A percentile compares a stretch with the other conserved stretches of the same genome.
phyloP scores from a whole-genome alignment of 331 rosid species.

The Erythrophleum ivorense region DNA sequence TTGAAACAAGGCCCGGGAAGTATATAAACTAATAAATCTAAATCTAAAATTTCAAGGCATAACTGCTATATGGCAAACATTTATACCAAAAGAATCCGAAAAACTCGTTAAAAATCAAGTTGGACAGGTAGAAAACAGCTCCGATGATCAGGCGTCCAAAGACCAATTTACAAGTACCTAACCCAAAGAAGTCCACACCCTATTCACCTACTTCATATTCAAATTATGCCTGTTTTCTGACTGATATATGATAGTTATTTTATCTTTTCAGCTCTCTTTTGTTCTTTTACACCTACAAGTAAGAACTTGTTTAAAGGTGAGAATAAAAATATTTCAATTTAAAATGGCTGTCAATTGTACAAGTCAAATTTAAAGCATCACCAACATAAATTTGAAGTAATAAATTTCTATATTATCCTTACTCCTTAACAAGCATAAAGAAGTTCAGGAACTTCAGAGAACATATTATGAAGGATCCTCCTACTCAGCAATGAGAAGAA shows the following conservation, averaged over 20 bases:
- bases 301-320: background rate
- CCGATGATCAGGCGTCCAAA: too few relatives aligned
- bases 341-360: background rate
- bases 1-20: background rate
- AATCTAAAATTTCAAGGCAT: background rate
- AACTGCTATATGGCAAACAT: background rate
- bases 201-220: background rate
- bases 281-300: background rate
- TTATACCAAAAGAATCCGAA: too few relatives aligned
- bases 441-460: background rate
- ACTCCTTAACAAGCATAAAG: background rate
- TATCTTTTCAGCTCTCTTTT: background rate
- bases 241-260: background rate
- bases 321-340: too few relatives aligned
- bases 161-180: background rate
- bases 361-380: background rate
- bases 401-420: slow-evolving; percentile 13
- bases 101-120: too few relatives aligned
- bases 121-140: too few relatives aligned
- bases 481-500: background rate
- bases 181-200: background rate
- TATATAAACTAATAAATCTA: background rate
- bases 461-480: slow-evolving; percentile 9
- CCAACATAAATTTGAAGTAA: background rate
- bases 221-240: background rate